Base-by-base conservation (phyloP, 169 alveolate genomes). In the Cryptosporidium bovis region DNA sequence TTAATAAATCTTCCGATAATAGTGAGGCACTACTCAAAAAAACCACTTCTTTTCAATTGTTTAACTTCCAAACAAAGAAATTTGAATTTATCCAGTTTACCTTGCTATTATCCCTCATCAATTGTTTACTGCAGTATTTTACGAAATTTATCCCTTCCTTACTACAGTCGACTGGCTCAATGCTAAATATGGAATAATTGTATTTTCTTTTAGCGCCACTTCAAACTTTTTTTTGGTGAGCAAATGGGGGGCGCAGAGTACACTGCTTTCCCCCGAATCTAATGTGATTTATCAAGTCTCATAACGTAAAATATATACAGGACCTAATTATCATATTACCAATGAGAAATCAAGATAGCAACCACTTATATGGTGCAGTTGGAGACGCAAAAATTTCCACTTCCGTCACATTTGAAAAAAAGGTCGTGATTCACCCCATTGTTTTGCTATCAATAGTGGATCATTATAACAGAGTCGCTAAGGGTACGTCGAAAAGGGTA, bases 381-480 rank as follows among this genome's bases (percentile, higher is more conserved):
- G 71, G 64, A 7, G 64, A 44, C 29, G 65, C 62, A 12, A 20
- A 40, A 12, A 5, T n/a, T n/a, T 24, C 29, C 24, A 12, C 6
- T n/a, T 27, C 7, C 2, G 66, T 12, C 36, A 12, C 24, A n/a
- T 40, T 34, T 66, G 31, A 44, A 12, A 65, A 83, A 64, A 87
- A 91, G 83, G 96, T 97, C 12, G 98, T 95, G 16, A 96, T 97
- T 27, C 99, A 97, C 91, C 99, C 99, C 55, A 94, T 96, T 65
- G 99, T 97, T 8, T 93, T 97, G 67, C 93, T 98, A 18, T 96
- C 99, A 33, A 99, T 98, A 18, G 99, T 98, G 48, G 99, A 98
- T 91, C 99, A 98, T 93, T 98, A 97, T 93, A 97, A 97, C 93
- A 92, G 99, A 48, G 96, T 94, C 50, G 99, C 99, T 3, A 94